Percentiles rank a stretch among this genome's conserved stretches.
Evolutionary conservation across 306 rosid genomes (phyloP).

Genomic region (Quercus robur): DNA sequence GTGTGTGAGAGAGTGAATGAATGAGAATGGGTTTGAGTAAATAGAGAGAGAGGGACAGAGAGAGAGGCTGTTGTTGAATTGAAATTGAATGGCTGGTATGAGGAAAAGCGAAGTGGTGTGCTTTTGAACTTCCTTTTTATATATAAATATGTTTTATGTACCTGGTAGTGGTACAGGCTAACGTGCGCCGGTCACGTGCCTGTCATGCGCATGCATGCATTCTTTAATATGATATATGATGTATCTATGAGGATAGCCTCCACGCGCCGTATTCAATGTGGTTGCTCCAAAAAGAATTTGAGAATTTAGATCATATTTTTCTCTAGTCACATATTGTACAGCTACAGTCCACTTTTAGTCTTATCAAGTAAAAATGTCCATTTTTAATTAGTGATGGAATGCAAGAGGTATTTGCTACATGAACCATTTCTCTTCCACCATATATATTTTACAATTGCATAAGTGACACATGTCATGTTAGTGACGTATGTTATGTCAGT

Average conservation of each 20-base stretch:
- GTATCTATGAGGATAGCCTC: not conserved
- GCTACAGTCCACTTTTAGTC: too few species aligned
- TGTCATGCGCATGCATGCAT: constrained; percentile 8
- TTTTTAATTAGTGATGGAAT: too few species aligned
- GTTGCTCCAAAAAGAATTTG: not conserved
- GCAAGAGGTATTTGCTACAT: too few species aligned
- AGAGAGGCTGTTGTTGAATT: not conserved
- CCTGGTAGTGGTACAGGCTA: not conserved
- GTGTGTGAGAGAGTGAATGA: too few species aligned
- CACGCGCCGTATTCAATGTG: not conserved
- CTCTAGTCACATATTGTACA: too few species aligned
- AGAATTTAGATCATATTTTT: too few species aligned
- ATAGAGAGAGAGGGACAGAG: not conserved
- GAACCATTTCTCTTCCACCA: too few species aligned
- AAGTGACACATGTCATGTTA: too few species aligned
- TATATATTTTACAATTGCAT: too few species aligned
- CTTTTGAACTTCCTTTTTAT: not conserved
- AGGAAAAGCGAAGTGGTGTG: not conserved
- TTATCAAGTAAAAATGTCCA: too few species aligned
- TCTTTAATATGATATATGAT: too few species aligned
- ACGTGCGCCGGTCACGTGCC: constrained; percentile 34
- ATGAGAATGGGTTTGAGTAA: not conserved
- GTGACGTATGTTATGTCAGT: too few species aligned
- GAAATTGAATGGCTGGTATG: not conserved
- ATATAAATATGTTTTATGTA: not conserved